These are phyloP conservation scores for Aspergillus hiratsukae DNA, from an alignment of 2,329 filamentous ascomycete species.

Conservation along the genomic window DNA sequence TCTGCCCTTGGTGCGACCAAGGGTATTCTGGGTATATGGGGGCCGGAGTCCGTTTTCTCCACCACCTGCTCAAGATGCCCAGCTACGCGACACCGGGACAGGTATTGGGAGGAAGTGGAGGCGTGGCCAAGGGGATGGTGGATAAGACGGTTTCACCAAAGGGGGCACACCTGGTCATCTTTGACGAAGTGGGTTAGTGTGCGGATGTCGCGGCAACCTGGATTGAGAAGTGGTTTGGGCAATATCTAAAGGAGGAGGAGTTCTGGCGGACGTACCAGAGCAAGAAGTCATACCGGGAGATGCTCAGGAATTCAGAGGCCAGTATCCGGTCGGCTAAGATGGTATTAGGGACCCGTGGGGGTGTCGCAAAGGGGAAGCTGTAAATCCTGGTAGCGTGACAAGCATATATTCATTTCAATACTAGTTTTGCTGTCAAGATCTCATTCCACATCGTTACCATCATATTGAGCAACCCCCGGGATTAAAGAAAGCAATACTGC, in stretches of 20 bases:
- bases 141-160: constrained; percentile 11
- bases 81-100: constrained; percentile 16
- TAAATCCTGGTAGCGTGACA: no score
- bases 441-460: no score
- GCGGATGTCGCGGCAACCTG: constrained; percentile 13
- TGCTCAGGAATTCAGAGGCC: constrained; percentile 10
- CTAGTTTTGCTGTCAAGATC: no score
- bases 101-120: constrained; percentile 23
- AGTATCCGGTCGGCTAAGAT: constrained; percentile 5
- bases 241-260: constrained; percentile 15
- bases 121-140: constrained; percentile 12
- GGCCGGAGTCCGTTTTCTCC: constrained; percentile 14
- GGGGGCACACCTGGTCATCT: constrained; percentile 10
- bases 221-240: constrained; percentile 12
- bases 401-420: no score
- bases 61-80: constrained; percentile 11
- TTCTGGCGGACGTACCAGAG: constrained; percentile 13
- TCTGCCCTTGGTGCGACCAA: constrained; percentile 19
- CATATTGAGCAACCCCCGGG: no score
- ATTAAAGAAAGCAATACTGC: no score
- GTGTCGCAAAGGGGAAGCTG: background rate
- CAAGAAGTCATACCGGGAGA: constrained; percentile 14
- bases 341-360: background rate
- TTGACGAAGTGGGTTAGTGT: constrained; percentile 17
- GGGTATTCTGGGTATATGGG: constrained; percentile 21